Evolutionary conservation across 2,329 filamentous ascomycete species (phyloP), one percentile per base, ranked within the genome.

Genomic region (Periconia macrospinosa): DNA sequence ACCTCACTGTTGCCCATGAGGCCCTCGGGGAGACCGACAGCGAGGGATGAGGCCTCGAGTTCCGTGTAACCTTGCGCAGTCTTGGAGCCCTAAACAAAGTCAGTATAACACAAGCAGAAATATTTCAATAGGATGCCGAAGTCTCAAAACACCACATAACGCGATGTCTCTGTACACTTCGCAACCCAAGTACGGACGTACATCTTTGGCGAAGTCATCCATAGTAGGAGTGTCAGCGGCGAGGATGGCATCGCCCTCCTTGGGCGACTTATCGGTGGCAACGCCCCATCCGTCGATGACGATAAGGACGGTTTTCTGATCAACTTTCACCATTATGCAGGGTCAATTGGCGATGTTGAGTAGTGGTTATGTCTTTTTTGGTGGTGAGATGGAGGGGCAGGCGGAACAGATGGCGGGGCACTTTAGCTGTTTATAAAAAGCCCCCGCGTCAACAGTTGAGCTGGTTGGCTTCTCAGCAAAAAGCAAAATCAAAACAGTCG

Each of bases 251-350:
- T 99, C 93, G 76, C 94, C 93, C 77, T 96, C 77, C 70, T 90
- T 89, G 68, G 89, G 90, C 53, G 92, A 95, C 54, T 87, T 79
- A 63, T 88, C 87, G 60, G 86, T 86, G 68, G 92, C 85, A 69
- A 97, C 86, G 72, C 94, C 94, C 94, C 94, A 99, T 72, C 94
- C 94, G 80, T 99, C 94, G 82, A 99, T 99, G 79, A 97, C 94
- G 84, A 99, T 89, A 67, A 90, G 80, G 60, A 86, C 86, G 60
- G 83, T 82, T 76, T 89, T 89, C 58, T 89, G 85, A 70, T 89
- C 83, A 71, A 87, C 84, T 69, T 85, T 79, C 59, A 80, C 81
- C 86, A 89, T 89, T 61, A 71, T 81, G 75, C 63, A 60, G 55
- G 53, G 49, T 19, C 56, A 65, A 62, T 61, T 62, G 58, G 18